A percentile compares a stretch with the other conserved stretches of the same genome.
Conservation (phyloP, 2,329 filamentous ascomycete genomes). For the Scytalidium sp. region DNA sequence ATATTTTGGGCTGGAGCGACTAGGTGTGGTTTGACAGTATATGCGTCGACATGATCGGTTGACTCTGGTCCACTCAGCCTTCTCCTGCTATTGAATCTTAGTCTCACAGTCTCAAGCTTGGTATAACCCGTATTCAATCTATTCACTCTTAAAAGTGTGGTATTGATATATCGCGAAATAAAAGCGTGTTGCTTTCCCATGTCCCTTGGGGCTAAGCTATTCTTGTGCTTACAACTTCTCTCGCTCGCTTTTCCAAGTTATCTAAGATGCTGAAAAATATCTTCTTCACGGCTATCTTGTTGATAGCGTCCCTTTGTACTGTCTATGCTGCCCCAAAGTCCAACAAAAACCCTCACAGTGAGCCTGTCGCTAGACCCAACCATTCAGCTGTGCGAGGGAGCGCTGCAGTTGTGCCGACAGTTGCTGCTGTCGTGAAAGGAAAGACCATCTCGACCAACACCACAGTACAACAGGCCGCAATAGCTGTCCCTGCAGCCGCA, state of each 20-base stretch:
- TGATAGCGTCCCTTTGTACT: slow-evolving; percentile 7
- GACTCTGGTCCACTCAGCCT: too few relatives aligned
- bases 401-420: slow-evolving; percentile 3
- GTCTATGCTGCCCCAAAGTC: slow-evolving; percentile 2
- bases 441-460: slow-evolving; percentile 12
- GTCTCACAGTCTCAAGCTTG: too few relatives aligned
- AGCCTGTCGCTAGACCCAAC: background rate
- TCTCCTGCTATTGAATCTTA: too few relatives aligned
- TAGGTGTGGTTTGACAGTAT: too few relatives aligned
- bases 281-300: slow-evolving; percentile 6
- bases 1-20: too few relatives aligned
- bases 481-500: slow-evolving; percentile 4
- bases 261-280: slow-evolving; percentile 10
- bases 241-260: background rate
- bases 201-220: background rate
- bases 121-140: too few relatives aligned
- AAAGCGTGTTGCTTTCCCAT: background rate
- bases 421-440: slow-evolving; percentile 11
- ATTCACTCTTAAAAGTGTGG: background rate
- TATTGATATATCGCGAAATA: background rate
- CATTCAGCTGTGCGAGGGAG: background rate
- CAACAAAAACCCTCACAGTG: too few relatives aligned
- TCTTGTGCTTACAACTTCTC: background rate
- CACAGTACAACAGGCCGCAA: background rate
- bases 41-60: too few relatives aligned